Evolutionary conservation across 805 yeast species (phyloP), one percentile per base, ranked within the genome.

Genomic region (Candida awuae): DNA sequence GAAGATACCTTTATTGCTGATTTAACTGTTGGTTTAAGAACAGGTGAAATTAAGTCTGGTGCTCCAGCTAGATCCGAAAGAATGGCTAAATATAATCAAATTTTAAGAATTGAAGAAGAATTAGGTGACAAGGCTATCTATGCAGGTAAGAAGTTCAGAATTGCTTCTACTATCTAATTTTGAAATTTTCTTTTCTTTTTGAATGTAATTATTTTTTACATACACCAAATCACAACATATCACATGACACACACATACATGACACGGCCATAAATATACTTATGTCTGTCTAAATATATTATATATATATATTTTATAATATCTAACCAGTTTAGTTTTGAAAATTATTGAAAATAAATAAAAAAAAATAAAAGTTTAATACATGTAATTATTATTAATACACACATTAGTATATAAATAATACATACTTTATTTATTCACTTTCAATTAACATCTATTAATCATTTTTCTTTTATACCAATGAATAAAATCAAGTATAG

Each of bases 41-140:
- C 94, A 54, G 98, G 97, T 67, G 97, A 90, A 78, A 84, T 90
- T 72, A 90, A 90, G 88, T 85, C 97, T 56, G 98, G 98, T 81
- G 97, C 98, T 66, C 97, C 97, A 65, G 95, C 97, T 57, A 88
- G 98, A 77, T 85, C 97, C 55, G 98, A 90, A 78, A 90, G 98
- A 82, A 82, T 92, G 70, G 97, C 97, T 67, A 90, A 90, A 77
- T 80, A 83, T 69, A 90, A 90, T 88, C 96, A 90, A 79, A 80
- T 90, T 69, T 79, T 90, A 68, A 85, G 97, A 75, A 90, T 90
- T 62, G 97, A 92, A 79, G 95, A 90, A 76, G 94, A 84, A 75
- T 83, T 90, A 64, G 97, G 97, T 65, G 88, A 77, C 82, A 86
- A 87, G 78, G 97, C 97, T 52, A 62, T 88, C 67, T 90, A 77